Evolutionary conservation across 495 filamentous ascomycete species (phyloP).

Genomic region (Penicillium pancosmium): DNA sequence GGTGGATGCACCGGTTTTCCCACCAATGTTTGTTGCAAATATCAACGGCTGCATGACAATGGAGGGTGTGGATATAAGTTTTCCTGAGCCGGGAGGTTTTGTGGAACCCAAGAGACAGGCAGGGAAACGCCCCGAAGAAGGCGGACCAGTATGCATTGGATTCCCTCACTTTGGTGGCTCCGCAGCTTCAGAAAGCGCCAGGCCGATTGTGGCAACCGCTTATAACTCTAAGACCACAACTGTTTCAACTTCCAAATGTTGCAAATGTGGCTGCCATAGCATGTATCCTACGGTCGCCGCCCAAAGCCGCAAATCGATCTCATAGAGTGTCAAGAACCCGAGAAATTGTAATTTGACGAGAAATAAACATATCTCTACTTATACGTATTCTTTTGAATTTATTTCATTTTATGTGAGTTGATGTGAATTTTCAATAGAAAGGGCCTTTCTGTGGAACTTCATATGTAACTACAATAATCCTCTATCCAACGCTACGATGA

Average conservation of each 20-base stretch:
- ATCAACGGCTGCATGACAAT: slow-evolving; percentile 60
- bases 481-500: too few relatives aligned
- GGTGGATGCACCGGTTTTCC: slow-evolving; percentile 52
- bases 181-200: background rate
- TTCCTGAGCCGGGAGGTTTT: slow-evolving; percentile 68
- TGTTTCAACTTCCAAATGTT: background rate
- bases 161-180: background rate
- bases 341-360: background rate
- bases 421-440: too few relatives aligned
- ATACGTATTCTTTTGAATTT: too few relatives aligned
- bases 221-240: background rate
- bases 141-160: background rate
- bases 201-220: background rate
- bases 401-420: too few relatives aligned
- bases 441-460: too few relatives aligned
- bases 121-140: background rate
- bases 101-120: slow-evolving; percentile 33
- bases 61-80: slow-evolving; percentile 57
- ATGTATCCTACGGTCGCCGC: background rate
- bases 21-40: slow-evolving; percentile 81
- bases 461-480: too few relatives aligned
- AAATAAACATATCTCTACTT: too few relatives aligned
- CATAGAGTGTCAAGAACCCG: background rate
- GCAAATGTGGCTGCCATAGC: background rate
- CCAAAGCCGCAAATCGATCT: background rate